Percentiles rank a stretch among this genome's conserved stretches.
Evolutionary conservation across 345 rosid species (phyloP).

Genomic region (Cardamine chenopodiifolia): DNA sequence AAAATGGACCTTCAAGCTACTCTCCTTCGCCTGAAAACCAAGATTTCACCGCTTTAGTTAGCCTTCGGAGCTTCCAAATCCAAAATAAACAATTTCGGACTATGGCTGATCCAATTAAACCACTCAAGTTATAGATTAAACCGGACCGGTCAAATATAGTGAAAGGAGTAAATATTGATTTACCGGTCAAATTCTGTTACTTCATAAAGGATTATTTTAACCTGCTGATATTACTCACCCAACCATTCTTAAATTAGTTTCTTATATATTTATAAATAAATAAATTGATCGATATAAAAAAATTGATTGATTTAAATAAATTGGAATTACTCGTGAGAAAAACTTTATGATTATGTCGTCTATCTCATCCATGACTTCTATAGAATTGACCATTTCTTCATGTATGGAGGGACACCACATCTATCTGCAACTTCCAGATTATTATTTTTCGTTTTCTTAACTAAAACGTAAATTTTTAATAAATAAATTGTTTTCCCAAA

Average conservation of each 20-base stretch:
- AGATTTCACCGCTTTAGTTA: conserved; percentile 1
- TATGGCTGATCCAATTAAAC: not conserved
- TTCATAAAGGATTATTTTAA: conserved; percentile 56
- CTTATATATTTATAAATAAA: not conserved
- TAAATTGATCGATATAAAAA: too few relatives aligned
- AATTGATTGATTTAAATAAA: not conserved
- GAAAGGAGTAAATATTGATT: conserved; percentile 10
- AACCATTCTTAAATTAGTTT: not conserved
- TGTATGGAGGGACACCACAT: conserved; percentile 49
- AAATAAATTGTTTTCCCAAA: too few relatives aligned
- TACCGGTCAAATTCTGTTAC: conserved; percentile 62
- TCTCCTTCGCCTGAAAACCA: conserved; percentile 46
- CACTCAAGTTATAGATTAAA: not conserved
- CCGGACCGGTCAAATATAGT: not conserved
- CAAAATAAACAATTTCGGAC: not conserved
- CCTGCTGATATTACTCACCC: conserved; percentile 44
- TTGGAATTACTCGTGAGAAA: conserved; percentile 49
- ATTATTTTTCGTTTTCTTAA: not conserved
- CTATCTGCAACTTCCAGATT: conserved; percentile 42
- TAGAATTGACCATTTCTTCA: conserved; percentile 56
- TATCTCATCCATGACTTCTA: conserved; percentile 55
- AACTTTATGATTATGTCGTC: conserved; percentile 42
- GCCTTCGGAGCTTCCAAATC: not conserved
- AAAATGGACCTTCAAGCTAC: conserved; percentile 40
- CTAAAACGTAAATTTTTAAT: too few relatives aligned